Conservation (phyloP, 108 stramenopile species). For the Pseudonitzschia multiseries region DNA sequence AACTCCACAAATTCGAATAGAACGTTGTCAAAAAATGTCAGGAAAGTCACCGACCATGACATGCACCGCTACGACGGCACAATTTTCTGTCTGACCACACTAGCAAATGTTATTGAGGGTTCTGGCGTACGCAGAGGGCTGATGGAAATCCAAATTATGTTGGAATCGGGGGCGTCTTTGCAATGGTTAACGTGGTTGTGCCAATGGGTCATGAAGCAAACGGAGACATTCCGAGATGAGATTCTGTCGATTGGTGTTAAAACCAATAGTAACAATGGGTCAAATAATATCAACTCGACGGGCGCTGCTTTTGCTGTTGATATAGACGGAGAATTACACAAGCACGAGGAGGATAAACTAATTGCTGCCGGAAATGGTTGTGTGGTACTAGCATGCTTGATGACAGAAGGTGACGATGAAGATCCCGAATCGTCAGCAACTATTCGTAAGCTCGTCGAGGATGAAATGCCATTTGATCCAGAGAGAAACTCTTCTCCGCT, state of each 20-base stretch:
- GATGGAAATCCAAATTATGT: conserved; percentile 15
- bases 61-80: conserved; percentile 54
- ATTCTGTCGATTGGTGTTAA: conserved; percentile 55
- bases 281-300: background rate
- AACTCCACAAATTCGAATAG: background rate
- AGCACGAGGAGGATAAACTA: conserved; percentile 69
- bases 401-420: conserved; percentile 32
- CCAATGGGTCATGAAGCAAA: conserved; percentile 61
- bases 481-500: conserved; percentile 45
- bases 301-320: background rate
- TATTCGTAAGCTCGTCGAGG: conserved; percentile 48
- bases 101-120: conserved; percentile 74
- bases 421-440: conserved; percentile 29
- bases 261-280: background rate
- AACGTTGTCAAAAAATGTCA: background rate
- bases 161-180: conserved; percentile 7
- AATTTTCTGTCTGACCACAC: conserved; percentile 74
- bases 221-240: conserved; percentile 55
- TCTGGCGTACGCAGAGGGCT: conserved; percentile 29
- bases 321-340: conserved; percentile 27
- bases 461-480: conserved; percentile 50
- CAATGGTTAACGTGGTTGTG: conserved; percentile 63
- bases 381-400: conserved; percentile 73
- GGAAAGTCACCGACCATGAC: conserved; percentile 13
- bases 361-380: conserved; percentile 83